phyloP scores from a whole-genome alignment of 2,329 filamentous ascomycete species.

The Nigrospora oryzae region DNA sequence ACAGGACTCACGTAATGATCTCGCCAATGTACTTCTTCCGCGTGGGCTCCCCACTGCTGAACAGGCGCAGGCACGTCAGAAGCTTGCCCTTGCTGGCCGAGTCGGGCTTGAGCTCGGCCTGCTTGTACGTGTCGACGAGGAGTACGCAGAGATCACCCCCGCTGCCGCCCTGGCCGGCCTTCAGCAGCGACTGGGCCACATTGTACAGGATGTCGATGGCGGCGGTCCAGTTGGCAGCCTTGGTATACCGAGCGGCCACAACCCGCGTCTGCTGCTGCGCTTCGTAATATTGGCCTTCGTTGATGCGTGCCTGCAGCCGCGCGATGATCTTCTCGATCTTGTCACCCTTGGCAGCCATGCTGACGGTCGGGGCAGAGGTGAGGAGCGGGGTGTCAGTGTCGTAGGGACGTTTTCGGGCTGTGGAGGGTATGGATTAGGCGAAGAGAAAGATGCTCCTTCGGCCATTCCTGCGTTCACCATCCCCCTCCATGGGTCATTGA shows the following conservation, averaged over 20 bases:
- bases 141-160: conserved; percentile 85
- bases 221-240: conserved; percentile 72
- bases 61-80: conserved; percentile 70
- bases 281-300: conserved; percentile 92
- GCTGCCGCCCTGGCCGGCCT: conserved; percentile 87
- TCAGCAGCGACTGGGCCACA: conserved; percentile 77
- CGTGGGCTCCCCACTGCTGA: conserved; percentile 76
- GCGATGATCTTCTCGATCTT: conserved; percentile 51
- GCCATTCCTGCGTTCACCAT: no score
- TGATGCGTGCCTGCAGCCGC: conserved; percentile 75
- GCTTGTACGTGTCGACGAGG: conserved; percentile 83
- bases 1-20: conserved; percentile 56
- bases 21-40: conserved; percentile 88
- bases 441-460: no score
- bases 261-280: conserved; percentile 97
- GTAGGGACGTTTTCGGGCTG: no score
- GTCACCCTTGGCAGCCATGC: conserved; percentile 14
- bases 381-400: no score
- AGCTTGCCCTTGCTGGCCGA: conserved; percentile 66
- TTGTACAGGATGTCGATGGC: conserved; percentile 81
- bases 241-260: conserved; percentile 88
- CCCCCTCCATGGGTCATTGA: no score
- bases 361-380: neutral
- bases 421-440: no score
- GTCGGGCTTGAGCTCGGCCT: conserved; percentile 73